phyloP scores from a whole-genome alignment of 441 rosid species.

The Jatropha multifida region DNA sequence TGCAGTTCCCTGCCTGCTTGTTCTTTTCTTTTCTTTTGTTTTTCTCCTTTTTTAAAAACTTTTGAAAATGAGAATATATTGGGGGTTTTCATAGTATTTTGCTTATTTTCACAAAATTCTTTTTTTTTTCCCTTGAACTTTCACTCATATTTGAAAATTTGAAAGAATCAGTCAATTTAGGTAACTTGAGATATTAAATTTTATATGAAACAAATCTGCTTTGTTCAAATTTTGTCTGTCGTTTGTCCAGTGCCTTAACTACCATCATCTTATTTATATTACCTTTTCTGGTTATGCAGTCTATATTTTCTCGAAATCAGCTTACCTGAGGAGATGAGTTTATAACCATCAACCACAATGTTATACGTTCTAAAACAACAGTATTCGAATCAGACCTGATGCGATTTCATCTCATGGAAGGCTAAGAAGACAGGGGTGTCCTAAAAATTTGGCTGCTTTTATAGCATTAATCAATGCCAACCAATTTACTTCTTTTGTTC shows the following conservation, averaged over 20 bases:
- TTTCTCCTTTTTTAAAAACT: neutral
- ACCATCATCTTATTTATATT: neutral
- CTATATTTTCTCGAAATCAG: slow-evolving; percentile 85
- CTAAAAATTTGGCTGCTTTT: neutral
- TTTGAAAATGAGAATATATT: neutral
- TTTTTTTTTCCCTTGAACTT: neutral
- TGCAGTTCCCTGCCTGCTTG: slow-evolving; percentile 1
- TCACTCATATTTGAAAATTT: neutral
- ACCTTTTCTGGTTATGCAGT: slow-evolving; percentile 49
- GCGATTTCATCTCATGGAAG: neutral
- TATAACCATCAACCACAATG: slow-evolving; percentile 32
- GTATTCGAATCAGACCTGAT: neutral
- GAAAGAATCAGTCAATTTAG: neutral
- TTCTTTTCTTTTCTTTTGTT: neutral
- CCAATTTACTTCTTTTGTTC: neutral
- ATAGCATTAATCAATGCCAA: neutral
- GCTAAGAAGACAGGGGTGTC: neutral
- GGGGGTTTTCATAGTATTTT: neutral
- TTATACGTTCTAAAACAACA: slow-evolving; percentile 24
- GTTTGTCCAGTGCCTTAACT: slow-evolving; percentile 2
- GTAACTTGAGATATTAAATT: too few species aligned
- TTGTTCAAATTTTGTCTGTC: neutral
- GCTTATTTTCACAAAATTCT: neutral
- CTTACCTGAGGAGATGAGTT: slow-evolving; percentile 76
- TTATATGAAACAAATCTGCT: too few species aligned